These are phyloP conservation scores for Candida freyschussii DNA, from an alignment of 1,139 yeast species.

Conservation along the genomic window DNA sequence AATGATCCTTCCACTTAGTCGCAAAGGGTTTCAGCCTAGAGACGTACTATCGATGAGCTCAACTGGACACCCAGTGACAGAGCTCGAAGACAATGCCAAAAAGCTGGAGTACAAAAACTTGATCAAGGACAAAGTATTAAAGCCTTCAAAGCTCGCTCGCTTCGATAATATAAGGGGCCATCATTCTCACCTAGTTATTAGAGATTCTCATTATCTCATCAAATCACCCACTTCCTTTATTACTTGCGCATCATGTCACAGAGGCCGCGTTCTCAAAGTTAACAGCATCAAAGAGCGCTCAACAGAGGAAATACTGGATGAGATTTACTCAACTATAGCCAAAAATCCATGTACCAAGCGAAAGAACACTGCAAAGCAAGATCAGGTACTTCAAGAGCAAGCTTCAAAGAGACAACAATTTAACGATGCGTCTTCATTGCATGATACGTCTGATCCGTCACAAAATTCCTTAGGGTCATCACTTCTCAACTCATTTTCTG, in stretches of 20 bases:
- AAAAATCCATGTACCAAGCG: conserved; percentile 24
- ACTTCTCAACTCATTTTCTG: too few relatives aligned
- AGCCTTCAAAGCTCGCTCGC: conserved; percentile 22
- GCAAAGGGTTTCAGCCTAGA: too few relatives aligned
- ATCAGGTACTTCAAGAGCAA: conserved; percentile 8
- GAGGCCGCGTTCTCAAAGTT: conserved; percentile 25
- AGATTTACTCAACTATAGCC: conserved; percentile 20
- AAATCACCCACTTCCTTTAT: conserved; percentile 25
- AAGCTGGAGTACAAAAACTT: conserved; percentile 22
- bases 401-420: conserved; percentile 3
- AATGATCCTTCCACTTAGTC: too few relatives aligned
- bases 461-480: too few relatives aligned
- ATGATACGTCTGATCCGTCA: too few relatives aligned
- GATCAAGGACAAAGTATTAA: conserved; percentile 23
- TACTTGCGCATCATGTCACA: conserved; percentile 25
- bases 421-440: too few relatives aligned
- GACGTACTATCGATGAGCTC: background rate
- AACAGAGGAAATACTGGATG: conserved; percentile 20
- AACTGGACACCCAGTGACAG: too few relatives aligned
- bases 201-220: conserved; percentile 25
- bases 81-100: conserved; percentile 12
- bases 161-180: conserved; percentile 17
- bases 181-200: conserved; percentile 24
- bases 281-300: conserved; percentile 17
- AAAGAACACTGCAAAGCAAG: conserved; percentile 18